A percentile compares a stretch with the other conserved stretches of the same genome.
phyloP scores from a whole-genome alignment of 768 basidiomycete species.

The Dioszegia aurantiaca region DNA sequence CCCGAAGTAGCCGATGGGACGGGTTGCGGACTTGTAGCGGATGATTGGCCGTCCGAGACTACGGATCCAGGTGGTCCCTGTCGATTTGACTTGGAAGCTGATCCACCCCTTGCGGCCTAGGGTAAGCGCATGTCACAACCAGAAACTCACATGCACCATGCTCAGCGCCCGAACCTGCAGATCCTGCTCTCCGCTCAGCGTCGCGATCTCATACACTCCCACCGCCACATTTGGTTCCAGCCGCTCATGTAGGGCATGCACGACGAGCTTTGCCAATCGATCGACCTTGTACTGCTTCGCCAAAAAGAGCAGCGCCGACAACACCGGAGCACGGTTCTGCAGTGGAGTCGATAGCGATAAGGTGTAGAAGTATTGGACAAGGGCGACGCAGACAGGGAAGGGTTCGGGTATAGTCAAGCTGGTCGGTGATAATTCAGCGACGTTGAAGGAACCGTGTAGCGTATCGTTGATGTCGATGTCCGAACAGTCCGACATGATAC shows the following conservation, averaged over 20 bases:
- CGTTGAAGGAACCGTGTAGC: slow-evolving; percentile 32
- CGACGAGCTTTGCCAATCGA: slow-evolving; percentile 74
- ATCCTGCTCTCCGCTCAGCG: slow-evolving; percentile 80
- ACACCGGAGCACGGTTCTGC: slow-evolving; percentile 83
- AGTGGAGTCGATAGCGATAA: slow-evolving; percentile 79
- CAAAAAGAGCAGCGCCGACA: slow-evolving; percentile 80
- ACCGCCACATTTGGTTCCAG: slow-evolving; percentile 80
- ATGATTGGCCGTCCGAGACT: slow-evolving; percentile 5
- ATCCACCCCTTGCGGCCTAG: slow-evolving; percentile 24
- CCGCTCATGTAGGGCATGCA: slow-evolving; percentile 88
- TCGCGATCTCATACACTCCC: slow-evolving; percentile 91
- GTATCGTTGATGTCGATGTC: slow-evolving; percentile 36
- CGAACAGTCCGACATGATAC: slow-evolving; percentile 23
- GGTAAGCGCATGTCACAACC: background rate
- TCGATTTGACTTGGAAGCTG: slow-evolving; percentile 19
- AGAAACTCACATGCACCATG: slow-evolving; percentile 33
- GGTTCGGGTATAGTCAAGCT: slow-evolving; percentile 79
- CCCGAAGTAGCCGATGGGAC: background rate
- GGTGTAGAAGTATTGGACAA: slow-evolving; percentile 92
- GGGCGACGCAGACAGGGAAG: slow-evolving; percentile 79
- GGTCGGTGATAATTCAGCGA: slow-evolving; percentile 70
- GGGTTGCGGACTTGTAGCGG: slow-evolving; percentile 1
- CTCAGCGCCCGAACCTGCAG: slow-evolving; percentile 76
- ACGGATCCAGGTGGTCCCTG: slow-evolving; percentile 20
- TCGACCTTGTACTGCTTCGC: slow-evolving; percentile 75